Evolutionary conservation across 305 asterid species (phyloP).

Genomic region (Fraxinus angustifolia): DNA sequence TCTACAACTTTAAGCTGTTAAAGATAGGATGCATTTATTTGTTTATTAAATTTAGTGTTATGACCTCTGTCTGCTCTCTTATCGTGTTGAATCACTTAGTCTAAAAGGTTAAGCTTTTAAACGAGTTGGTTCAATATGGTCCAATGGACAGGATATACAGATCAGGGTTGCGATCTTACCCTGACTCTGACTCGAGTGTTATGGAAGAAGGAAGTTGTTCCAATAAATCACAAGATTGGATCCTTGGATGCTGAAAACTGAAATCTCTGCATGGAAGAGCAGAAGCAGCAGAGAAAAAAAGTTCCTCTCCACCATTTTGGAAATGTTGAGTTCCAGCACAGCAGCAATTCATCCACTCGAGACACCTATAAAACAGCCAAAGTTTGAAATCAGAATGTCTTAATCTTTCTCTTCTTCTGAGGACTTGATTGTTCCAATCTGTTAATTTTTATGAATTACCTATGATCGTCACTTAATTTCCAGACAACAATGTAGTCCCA

Average conservation of each 20-base stretch:
- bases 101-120: background rate
- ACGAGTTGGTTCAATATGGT: background rate
- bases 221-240: conserved; percentile 40
- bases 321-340: conserved; percentile 22
- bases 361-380: conserved; percentile 27
- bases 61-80: background rate
- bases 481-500: conserved; percentile 54
- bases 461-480: conserved; percentile 47
- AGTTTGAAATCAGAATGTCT: background rate
- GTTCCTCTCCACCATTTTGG: conserved; percentile 10
- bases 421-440: background rate
- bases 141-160: background rate
- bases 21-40: background rate
- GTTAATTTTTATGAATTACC: conserved; percentile 19
- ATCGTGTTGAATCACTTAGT: background rate
- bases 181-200: conserved; percentile 32
- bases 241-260: conserved; percentile 38
- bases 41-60: background rate
- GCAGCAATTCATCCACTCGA: conserved; percentile 33
- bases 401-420: background rate
- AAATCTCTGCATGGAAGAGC: conserved; percentile 42
- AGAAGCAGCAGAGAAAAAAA: conserved; percentile 35
- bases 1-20: background rate
- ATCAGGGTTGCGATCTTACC: conserved; percentile 25
- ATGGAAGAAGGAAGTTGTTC: conserved; percentile 36